Base-by-base conservation (phyloP, 2,329 filamentous ascomycete genomes). In the Dendrostoma leiphaemia region DNA sequence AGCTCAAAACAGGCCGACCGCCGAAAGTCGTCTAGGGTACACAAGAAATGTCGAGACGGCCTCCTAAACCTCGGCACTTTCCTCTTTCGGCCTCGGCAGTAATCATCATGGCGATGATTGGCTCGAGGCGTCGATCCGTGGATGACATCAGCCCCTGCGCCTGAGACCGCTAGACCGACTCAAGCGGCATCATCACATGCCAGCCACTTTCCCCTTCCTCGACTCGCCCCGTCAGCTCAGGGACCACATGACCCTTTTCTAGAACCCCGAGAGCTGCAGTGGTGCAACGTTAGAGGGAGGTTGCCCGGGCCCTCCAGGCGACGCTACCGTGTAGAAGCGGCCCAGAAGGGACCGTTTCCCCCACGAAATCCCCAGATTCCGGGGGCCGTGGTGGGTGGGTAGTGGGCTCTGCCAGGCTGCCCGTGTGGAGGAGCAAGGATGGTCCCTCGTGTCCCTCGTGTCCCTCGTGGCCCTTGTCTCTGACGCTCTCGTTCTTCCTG, bases 1-100 rank as follows among this genome's bases (percentile, higher is more conserved):
- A n/a, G n/a, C n/a, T n/a, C n/a, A n/a, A n/a, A n/a, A n/a, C n/a
- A n/a, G n/a, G n/a, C n/a, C n/a, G n/a, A n/a, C n/a, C n/a, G n/a
- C n/a, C n/a, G n/a, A n/a, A n/a, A n/a, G n/a, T n/a, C n/a, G n/a
- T n/a, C n/a, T n/a, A n/a, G n/a, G n/a, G n/a, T n/a, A n/a, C n/a
- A n/a, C n/a, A n/a, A n/a, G 35, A 29, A 29, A 3, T 4, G 24
- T 26, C 24, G 40, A 44, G 13, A 24, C 37, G 19, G n/a, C n/a
- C n/a, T n/a, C n/a, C n/a, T 28, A 44, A 44, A 34, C 56, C 56
- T 58, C 56, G 56, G 56, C 52, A 55, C 12, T 35, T 55, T 15
- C 51, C 47, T 35, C 5, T 32, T 52, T 46, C 13, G 55, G 48
- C 32, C n/a, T n/a, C 9, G 48, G 31, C 37, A 48, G 26, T 32